Evolutionary conservation across 2,329 filamentous ascomycete genomes (phyloP), one percentile per base, ranked within the genome.

Genomic region (Penicillium sp.): DNA sequence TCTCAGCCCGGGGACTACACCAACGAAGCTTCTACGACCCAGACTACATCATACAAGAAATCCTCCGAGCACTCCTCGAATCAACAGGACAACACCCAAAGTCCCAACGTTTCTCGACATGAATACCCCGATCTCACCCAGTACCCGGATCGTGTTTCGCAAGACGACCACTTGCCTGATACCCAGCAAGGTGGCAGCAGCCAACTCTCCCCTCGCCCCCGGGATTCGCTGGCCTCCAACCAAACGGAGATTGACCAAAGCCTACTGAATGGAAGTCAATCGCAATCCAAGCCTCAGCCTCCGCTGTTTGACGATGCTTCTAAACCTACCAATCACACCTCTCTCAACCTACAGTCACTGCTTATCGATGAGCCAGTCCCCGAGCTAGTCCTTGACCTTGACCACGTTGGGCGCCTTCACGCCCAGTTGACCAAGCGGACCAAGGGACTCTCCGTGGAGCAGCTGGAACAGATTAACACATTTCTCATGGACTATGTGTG

Each of bases 391-490:
- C 53, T 85, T 14, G 82, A 86, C 57, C 73, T 80, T 10, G 63
- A 68, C 0, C 79, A 83, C 29, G 78, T 91, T 24, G 73, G 78
- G 2, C 71, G 78, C 7, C 82, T 96, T 54, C 81, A 91, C 55
- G 72, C 80, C 0, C 80, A 85, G 37, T 78, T 96, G 33, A 86
- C 88, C 0, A 76, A 83, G 27, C 80, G 82, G 45, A 93, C 90
- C 2, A 87, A 85, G 21, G 91, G 90, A 1, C 90, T 90, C 72
- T 90, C 88, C 0, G 90, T 99, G 52, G 95, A 99, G 76, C 93
- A 99, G 73, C 79, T 99, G 21, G 93, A 98, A 79, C 93, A 98
- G 75, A 88, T 97, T 71, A 93, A 93, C 72, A 88, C 92, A 8
- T 86, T 89, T 63, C 79, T 98, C 61, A 98, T 98, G 93, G 90